Base-by-base conservation (phyloP, 2,329 filamentous ascomycete species). In the Venturia oleaginea region DNA sequence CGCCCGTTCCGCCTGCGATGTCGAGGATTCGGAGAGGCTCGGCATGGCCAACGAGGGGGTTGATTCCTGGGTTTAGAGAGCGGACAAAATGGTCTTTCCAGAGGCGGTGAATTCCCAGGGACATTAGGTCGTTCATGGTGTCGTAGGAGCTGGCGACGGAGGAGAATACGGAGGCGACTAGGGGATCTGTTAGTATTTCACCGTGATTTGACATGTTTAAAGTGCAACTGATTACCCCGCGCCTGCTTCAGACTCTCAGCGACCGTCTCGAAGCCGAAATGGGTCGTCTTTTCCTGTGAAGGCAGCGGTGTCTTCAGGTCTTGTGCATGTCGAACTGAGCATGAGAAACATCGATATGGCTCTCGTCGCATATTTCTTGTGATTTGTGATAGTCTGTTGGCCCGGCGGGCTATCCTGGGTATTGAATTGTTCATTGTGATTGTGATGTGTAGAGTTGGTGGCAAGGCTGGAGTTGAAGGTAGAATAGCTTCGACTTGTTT, bases 121-220 rank as follows among this genome's bases (percentile, higher is more conserved):
- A 97, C 94, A 99, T 99, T 69, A 97, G 84, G 76, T 99, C 94
- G 79, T 99, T 99, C 94, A 99, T 99, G 67, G 88, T 89, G 77
- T 99, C 94, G 78, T 99, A 99, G 22, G 89, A 91, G 67, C 90
- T 87, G 69, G 94, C 94, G 48, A 99, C 94, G 69, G 89, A 97
- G 76, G 91, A 93, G 80, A 99, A 99, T 65, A 99, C 94, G 51
- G 85, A 86, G 66, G 89, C 89, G 48, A 97, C 92, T 82, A 79
- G 76, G 22, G 30, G 54, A 66, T 71, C n/a, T 46, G 27, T 65
- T 61, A 55, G 32, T 13, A 27, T 2, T 13, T 13, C 4, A 15
- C 1, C 32, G 7, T 8, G 30, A 10, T 38, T 30, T 62, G 55
- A 65, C 59, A 43, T 51, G 55, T 38, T 43, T 48, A 37, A 10